Evolutionary conservation across 1,284 basidiomycete species (phyloP), one percentile per base, ranked within the genome.

Genomic region (Schizophyllum amplum): DNA sequence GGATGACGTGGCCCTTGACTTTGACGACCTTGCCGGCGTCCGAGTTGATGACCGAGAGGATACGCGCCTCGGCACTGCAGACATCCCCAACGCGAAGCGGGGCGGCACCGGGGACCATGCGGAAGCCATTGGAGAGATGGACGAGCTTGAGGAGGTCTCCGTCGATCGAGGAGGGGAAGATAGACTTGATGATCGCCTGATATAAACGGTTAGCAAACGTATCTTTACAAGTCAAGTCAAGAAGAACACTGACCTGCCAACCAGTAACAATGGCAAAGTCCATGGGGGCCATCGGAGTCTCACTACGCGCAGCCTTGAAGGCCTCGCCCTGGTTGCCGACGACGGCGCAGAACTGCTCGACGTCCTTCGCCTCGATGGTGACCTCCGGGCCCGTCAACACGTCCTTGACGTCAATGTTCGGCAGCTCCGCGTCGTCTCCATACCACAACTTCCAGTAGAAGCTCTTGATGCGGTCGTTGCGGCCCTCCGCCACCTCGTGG

Each of bases 371-470:
- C 55, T 89, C 81, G 68, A 97, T 90, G 11, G 79, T 82, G 58
- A 92, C 88, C 68, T 92, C 85, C 1, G 91, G 92, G 33, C 92
- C 90, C 57, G 83, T 82, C 73, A 96, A 95, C 13, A 81, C 84
- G 63, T 92, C 82, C 60, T 81, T 82, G 55, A 95, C 77, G 62
- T 86, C 79, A 62, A 98, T 84, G 17, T 80, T 70, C 22, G 92
- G 92, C 42, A 95, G 79, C 3, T 71, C 71, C 63, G 87, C 83
- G 62, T 91, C 79, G 67, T 92, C 91, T 51, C 94, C 92, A 69
- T 94, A 95, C 95, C 95, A 98, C 33, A 98, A 74, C 68, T 87
- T 87, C 95, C 95, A 98, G 78, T 98, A 96, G 69, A 95, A 95
- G 64, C 88, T 82, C 76, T 98, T 98, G 79, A 99, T 97, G 61